Base-by-base conservation (phyloP, 2,329 filamentous ascomycete genomes). In the Sporothrix variecibatus region DNA sequence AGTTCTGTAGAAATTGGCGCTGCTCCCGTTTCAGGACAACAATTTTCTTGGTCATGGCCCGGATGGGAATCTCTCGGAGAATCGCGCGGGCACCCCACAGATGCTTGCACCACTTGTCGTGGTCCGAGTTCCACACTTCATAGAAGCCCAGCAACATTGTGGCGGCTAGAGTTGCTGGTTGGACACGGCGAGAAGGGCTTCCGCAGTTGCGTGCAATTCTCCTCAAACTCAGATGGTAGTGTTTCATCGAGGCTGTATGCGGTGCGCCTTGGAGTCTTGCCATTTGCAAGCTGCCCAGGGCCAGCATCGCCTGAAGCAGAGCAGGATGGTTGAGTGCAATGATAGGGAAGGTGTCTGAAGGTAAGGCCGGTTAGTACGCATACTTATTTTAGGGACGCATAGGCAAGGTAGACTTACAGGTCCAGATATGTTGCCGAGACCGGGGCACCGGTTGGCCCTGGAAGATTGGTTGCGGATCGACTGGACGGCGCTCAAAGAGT, bases 31-130 rank as follows among this genome's bases (percentile, higher is more conserved):
- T 93, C 75, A 92, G 84, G 0, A 88, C 86, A 75, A 95, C 88
- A 74, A 94, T 90, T 72, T 91, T 87, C 73, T 88, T 89, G 0
- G 93, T 93, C 85, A 95, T 92, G 1, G 89, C 87, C 11, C 87
- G 87, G 75, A 94, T 93, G 69, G 96, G 92, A 58, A 97, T 92
- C 80, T 98, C 95, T 71, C 89, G 88, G 34, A 98, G 87, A 40
- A 98, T 87, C 76, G 95, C 92, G 56, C 92, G 91, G 11, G 94
- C 93, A 15, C 96, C 96, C 67, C 93, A 90, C 51, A 98, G 85
- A 82, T 98, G 96, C 76, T 93, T 95, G 79, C 93, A 96, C 96
- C 96, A 99, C 81, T 97, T 97, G 73, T 92, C 91, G 79, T 98
- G 95, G 77, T 99, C 95, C 28, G 94, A 95, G 49, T 92, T 93